These are phyloP conservation scores for Sclerotinia subarctica DNA, from an alignment of 2,329 filamentous ascomycete genomes.

Conservation along the genomic window DNA sequence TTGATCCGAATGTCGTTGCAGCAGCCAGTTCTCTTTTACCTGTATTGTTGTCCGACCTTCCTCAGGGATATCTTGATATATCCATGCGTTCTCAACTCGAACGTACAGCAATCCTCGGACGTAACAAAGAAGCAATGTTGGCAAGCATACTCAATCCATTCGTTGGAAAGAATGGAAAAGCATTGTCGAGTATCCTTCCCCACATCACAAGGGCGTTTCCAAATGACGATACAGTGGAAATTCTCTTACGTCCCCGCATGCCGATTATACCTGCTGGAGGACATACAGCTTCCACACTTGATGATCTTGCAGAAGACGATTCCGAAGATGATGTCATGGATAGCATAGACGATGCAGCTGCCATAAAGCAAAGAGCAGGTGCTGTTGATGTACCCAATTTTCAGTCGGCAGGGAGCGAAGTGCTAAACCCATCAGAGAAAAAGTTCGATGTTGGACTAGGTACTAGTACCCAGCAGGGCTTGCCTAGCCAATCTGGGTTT, in stretches of 20 bases:
- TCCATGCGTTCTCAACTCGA: slow-evolving; percentile 73
- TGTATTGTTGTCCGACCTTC: slow-evolving; percentile 58
- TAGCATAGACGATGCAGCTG: neutral
- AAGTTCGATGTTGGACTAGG: neutral
- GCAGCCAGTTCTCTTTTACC: slow-evolving; percentile 63
- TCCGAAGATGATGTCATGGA: slow-evolving; percentile 4
- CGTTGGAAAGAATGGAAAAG: slow-evolving; percentile 58
- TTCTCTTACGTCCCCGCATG: slow-evolving; percentile 57
- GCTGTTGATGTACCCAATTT: neutral
- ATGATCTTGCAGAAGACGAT: slow-evolving; percentile 8
- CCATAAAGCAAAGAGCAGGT: neutral
- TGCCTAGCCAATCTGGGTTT: neutral
- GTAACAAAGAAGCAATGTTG: slow-evolving; percentile 69
- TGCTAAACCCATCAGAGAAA: no score
- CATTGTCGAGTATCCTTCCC: slow-evolving; percentile 73
- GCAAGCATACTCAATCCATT: slow-evolving; percentile 80
- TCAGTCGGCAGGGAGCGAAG: neutral
- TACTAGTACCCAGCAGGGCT: no score
- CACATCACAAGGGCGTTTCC: slow-evolving; percentile 68
- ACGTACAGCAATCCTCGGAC: slow-evolving; percentile 71
- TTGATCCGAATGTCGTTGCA: slow-evolving; percentile 47
- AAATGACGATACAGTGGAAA: slow-evolving; percentile 64
- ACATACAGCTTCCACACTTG: neutral
- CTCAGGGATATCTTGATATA: slow-evolving; percentile 65
- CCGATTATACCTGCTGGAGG: slow-evolving; percentile 40